Percentiles rank a stretch among this genome's conserved stretches.
These are phyloP conservation scores for Microstegium vimineum DNA, from an alignment of 176 grass and related monocot species.

Conservation along the genomic window DNA sequence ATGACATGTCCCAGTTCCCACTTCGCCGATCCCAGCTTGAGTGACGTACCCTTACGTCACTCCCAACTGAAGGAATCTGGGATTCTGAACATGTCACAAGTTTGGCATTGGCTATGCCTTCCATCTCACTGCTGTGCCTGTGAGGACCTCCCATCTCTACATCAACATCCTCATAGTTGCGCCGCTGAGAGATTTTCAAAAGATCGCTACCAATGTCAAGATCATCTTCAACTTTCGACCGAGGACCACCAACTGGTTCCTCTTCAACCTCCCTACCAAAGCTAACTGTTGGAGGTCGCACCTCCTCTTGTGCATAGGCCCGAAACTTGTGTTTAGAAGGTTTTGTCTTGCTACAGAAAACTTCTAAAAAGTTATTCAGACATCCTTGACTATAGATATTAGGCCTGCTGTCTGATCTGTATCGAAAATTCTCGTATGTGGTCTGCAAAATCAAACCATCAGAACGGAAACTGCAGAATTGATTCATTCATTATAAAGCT, in stretches of 20 bases:
- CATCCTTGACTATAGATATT: constrained; percentile 73
- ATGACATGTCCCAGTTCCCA: constrained; percentile 63
- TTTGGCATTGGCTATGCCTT: constrained; percentile 21
- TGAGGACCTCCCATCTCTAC: constrained; percentile 39
- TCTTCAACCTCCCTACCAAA: constrained; percentile 39
- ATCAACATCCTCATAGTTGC: constrained; percentile 61
- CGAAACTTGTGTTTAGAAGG: constrained; percentile 82
- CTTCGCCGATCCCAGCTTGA: constrained; percentile 54
- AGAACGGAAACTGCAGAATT: background rate
- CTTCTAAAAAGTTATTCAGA: constrained; percentile 68
- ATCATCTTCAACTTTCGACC: constrained; percentile 92
- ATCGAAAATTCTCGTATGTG: constrained; percentile 89
- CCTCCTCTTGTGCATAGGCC: constrained; percentile 62
- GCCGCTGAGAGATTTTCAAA: constrained; percentile 80
- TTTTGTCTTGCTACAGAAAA: constrained; percentile 54
- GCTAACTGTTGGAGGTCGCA: constrained; percentile 38
- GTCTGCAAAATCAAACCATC: constrained; percentile 56
- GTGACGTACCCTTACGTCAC: constrained; percentile 39
- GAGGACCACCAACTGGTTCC: constrained; percentile 52
- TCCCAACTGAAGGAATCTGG: constrained; percentile 36
- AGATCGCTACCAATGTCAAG: constrained; percentile 83
- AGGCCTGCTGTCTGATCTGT: constrained; percentile 68
- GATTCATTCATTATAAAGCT: constrained; percentile 3
- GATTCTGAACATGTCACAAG: constrained; percentile 26
- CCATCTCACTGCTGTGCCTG: constrained; percentile 48